These are phyloP conservation scores for Colletotrichum trifolii DNA, from an alignment of 2,329 filamentous ascomycete species.

Conservation along the genomic window DNA sequence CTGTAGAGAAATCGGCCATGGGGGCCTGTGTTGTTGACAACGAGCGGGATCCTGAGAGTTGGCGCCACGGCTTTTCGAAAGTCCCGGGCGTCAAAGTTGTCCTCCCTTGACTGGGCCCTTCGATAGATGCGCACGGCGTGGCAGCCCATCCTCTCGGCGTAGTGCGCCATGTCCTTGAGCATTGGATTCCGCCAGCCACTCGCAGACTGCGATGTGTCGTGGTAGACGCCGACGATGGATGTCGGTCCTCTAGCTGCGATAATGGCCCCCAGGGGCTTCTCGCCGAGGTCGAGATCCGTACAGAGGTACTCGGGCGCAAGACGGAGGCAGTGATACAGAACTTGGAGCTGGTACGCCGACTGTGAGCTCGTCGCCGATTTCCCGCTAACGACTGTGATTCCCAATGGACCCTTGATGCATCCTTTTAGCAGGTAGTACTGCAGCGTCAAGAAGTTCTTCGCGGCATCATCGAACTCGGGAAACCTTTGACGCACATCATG, in stretches of 20 bases:
- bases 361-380: too few species aligned
- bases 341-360: conserved; percentile 54
- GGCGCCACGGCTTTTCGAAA: conserved; percentile 61
- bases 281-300: conserved; percentile 68
- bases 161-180: conserved; percentile 67
- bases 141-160: conserved; percentile 67
- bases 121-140: conserved; percentile 71
- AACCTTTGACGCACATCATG: conserved; percentile 39
- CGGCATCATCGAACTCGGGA: conserved; percentile 49
- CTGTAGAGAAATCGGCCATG: conserved; percentile 72
- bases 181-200: conserved; percentile 65
- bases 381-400: too few species aligned
- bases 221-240: conserved; percentile 70
- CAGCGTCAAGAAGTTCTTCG: conserved; percentile 60
- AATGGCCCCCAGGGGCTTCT: conserved; percentile 60
- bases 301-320: conserved; percentile 72
- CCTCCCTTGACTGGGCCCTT: conserved; percentile 63
- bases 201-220: conserved; percentile 51
- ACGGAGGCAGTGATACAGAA: conserved; percentile 68
- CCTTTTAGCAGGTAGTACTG: conserved; percentile 69
- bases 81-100: conserved; percentile 70
- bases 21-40: conserved; percentile 72
- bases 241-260: conserved; percentile 62
- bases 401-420: conserved; percentile 48
- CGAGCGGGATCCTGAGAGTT: conserved; percentile 61